phyloP scores from a whole-genome alignment of 129 eudicot genomes.

The Escallonia rubra region DNA sequence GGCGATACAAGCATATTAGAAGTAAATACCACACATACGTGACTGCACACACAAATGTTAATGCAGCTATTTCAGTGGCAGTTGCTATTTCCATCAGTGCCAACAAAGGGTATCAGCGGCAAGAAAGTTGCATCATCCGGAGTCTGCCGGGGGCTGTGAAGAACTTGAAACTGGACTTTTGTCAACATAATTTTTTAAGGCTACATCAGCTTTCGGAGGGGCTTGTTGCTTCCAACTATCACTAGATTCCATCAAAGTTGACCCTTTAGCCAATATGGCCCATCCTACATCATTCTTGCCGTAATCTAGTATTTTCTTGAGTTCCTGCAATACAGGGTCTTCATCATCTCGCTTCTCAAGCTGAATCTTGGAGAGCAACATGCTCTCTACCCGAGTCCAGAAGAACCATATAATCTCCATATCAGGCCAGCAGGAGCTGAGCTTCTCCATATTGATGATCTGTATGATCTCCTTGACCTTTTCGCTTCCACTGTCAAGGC shows the following conservation, averaged over 20 bases:
- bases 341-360: constrained; percentile 37
- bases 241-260: not conserved
- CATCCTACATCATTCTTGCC: constrained; percentile 57
- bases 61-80: too few species aligned
- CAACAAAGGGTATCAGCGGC: too few species aligned
- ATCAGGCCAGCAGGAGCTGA: not conserved
- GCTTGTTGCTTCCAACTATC: too few species aligned
- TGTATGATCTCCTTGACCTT: constrained; percentile 26
- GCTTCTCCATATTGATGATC: constrained; percentile 36
- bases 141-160: too few species aligned
- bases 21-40: too few species aligned
- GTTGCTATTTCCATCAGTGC: too few species aligned
- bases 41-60: too few species aligned
- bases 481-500: constrained; percentile 34
- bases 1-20: too few species aligned
- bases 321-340: constrained; percentile 53
- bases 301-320: constrained; percentile 51
- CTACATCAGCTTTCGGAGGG: too few species aligned
- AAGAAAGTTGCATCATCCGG: too few species aligned
- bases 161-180: too few species aligned
- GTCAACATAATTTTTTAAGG: too few species aligned
- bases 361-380: constrained; percentile 66
- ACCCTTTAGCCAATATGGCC: constrained; percentile 60
- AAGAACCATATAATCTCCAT: constrained; percentile 38
- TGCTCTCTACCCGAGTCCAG: constrained; percentile 57